Conservation (phyloP, 257 asterid genomes). For the Forsythia viridissima region DNA sequence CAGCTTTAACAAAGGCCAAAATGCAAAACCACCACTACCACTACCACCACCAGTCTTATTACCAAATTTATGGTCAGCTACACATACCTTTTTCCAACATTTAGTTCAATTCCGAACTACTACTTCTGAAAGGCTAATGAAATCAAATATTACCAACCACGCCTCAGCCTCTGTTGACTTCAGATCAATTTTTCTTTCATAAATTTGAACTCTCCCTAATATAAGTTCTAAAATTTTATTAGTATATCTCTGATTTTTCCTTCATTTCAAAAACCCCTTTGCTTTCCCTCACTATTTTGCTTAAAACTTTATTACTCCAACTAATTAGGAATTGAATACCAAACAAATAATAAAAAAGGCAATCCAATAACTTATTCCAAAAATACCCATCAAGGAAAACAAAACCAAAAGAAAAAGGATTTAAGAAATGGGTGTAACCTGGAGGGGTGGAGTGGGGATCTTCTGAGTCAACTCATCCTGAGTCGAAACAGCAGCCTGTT, state of each 20-base stretch:
- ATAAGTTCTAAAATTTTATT: background rate
- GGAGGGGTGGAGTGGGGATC: conserved; percentile 49
- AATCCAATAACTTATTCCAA: conserved; percentile 6
- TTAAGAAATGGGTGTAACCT: conserved; percentile 42
- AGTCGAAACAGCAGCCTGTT: conserved; percentile 29
- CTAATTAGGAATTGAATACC: background rate
- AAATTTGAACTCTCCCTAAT: background rate
- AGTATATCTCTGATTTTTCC: background rate
- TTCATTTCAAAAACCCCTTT: background rate
- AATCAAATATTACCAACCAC: background rate
- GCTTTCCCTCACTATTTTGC: background rate
- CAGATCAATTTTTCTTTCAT: background rate
- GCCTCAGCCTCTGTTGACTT: background rate
- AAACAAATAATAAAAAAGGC: conserved; percentile 7
- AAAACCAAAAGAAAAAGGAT: background rate
- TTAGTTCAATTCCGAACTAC: background rate
- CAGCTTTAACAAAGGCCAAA: background rate
- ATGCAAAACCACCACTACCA: background rate
- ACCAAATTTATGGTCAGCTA: background rate
- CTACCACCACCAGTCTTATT: background rate
- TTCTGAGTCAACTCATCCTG: conserved; percentile 29
- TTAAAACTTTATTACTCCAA: background rate
- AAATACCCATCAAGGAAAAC: background rate
- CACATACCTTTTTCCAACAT: background rate
- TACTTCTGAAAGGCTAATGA: background rate